Conservation (phyloP, 1,284 basidiomycete genomes). For the Cystobasidium slooffiae region DNA sequence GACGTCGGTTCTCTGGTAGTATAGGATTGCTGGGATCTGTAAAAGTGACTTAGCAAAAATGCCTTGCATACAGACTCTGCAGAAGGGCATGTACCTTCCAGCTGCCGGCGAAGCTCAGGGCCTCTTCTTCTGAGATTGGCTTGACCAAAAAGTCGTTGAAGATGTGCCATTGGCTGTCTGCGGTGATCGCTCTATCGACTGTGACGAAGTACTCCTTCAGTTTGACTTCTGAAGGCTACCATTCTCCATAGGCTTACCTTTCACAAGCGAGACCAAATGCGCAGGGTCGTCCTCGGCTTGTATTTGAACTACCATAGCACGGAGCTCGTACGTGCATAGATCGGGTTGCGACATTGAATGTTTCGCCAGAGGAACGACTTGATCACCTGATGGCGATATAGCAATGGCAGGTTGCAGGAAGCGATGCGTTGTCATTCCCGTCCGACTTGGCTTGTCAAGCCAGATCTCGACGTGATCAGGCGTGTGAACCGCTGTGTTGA, state of each 20-base stretch:
- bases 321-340: conserved; percentile 69
- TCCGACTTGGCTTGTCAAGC: conserved; percentile 64
- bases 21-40: conserved; percentile 83
- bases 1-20: conserved; percentile 78
- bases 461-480: conserved; percentile 77
- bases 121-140: conserved; percentile 81
- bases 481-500: conserved; percentile 82
- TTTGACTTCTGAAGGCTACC: background rate
- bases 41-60: background rate
- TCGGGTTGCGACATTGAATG: conserved; percentile 65
- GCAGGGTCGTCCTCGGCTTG: conserved; percentile 74
- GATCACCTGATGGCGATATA: conserved; percentile 48
- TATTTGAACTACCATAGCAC: conserved; percentile 81
- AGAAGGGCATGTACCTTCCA: conserved; percentile 76
- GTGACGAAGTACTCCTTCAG: conserved; percentile 6
- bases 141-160: conserved; percentile 97
- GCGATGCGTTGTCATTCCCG: conserved; percentile 6
- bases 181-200: conserved; percentile 67
- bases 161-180: conserved; percentile 71
- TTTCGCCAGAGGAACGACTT: conserved; percentile 32
- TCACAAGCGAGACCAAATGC: conserved; percentile 84
- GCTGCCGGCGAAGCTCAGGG: conserved; percentile 77
- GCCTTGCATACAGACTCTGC: background rate
- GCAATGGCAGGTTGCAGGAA: conserved; percentile 56
- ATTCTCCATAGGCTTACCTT: conserved; percentile 35